Evolutionary conservation across 1,284 basidiomycete genomes (phyloP), one percentile per base, ranked within the genome.

Genomic region (Cutaneotrichosporon arboriforme): DNA sequence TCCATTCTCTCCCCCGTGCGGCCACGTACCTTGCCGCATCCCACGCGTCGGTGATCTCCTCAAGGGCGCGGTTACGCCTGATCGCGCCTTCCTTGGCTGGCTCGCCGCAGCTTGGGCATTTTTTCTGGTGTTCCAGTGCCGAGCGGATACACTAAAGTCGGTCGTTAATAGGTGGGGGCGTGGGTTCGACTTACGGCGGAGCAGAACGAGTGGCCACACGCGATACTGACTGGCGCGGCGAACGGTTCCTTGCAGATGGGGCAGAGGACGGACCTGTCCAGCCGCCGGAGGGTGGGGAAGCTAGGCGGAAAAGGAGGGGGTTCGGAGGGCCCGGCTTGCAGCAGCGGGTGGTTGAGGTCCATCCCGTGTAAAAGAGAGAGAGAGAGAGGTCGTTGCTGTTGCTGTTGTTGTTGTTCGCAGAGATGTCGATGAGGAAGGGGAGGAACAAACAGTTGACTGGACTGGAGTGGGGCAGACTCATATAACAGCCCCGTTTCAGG

Each of bases 131-230:
- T 23, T 68, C 64, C 4, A 73, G 57, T 2, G 61, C 70, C 3
- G 63, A 64, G 13, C 69, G 59, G 17, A 73, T 73, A 41, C 72
- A 73, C 72, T 72, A 51, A 1, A 4, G 38, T 39, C 31, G 46
- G 46, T n/a, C n/a, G n/a, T n/a, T n/a, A n/a, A 17, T 26, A n/a
- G 23, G 12, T 20, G 13, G 4, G 14, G 12, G 12, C 35, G 18
- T 12, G 9, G 12, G 13, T n/a, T n/a, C n/a, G n/a, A 61, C 73
- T 55, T 45, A 73, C 73, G 18, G 66, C 57, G 5, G 73, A 75
- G 59, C 73, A 75, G 66, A 75, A 75, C 1, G 65, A 67, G 52
- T 75, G 73, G 14, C 73, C 73, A 51, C 73, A 75, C 4, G 59
- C 49, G 39, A 75, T 69, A 22, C 61, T 64, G 46, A 75, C 73